Base-by-base conservation (phyloP, 352 stramenopile genomes). In the Phytophthora pini region DNA sequence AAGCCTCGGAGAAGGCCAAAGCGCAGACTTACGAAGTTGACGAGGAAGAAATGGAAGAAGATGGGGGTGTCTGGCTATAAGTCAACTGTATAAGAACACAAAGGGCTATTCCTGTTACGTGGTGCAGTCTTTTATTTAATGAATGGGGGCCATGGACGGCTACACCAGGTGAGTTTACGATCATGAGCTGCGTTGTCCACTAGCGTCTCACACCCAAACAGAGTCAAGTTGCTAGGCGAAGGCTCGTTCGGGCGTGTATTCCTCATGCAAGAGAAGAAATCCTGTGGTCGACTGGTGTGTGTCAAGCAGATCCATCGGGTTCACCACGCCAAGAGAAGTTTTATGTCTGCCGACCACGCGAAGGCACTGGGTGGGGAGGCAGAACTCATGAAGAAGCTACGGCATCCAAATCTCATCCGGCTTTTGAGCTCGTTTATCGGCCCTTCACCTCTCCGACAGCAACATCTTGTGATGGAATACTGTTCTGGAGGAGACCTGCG, bases 401-500 rank as follows among this genome's bases (percentile, higher is more conserved):
- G 69, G 13, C 94, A 98, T 55, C 94, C 94, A 3, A 98, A 98
- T 70, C 89, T 98, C 62, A 92, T 98, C 34, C 81, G 82, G n/a
- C 94, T 97, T 62, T 68, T 93, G 11, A 72, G 92, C 27, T 70
- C 78, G 4, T 86, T 96, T 58, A 44, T 52, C 22, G 39, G 45
- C 0, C 54, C 61, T 0, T 54, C 53, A 36, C 45, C 56, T 26
- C 22, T 59, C 10, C 62, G 65, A 3, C 65, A 77, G 29, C 56
- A 64, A 88, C 92, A 80, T 53, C 97, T 98, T 43, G 83, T 97
- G 45, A 98, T 98, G 94, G 87, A 95, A 45, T 98, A 96, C 61
- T 98, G 89, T 63, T 90, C 97, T 17, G 91, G 92, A 9, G 75
- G 79, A 27, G 80, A 92, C 46, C 44, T 90, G n/a, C 63, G 63